Evolutionary conservation across 2,329 filamentous ascomycete species (phyloP), one percentile per base, ranked within the genome.

Genomic region (Fusarium udum): DNA sequence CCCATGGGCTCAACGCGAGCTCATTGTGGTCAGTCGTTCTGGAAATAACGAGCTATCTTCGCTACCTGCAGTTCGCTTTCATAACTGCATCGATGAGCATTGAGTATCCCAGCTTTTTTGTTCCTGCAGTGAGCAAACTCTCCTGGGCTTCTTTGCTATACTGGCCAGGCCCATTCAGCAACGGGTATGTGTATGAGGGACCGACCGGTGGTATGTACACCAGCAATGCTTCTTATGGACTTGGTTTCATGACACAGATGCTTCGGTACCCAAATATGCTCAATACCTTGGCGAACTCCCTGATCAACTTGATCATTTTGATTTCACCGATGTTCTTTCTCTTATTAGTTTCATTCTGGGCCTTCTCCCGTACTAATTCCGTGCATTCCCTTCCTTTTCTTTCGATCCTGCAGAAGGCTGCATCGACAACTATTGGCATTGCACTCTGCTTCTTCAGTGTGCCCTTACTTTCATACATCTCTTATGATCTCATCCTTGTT

Each of bases 371-470:
- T 6, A 18, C 39, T 1, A 58, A 15, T 7, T 42, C 39, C 9
- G 37, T 36, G 3, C 36, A 34, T 39, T 24, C 32, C 1, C 16
- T 22, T 1, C n/a, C 39, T 9, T 24, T 26, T 45, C 26, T 39
- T 22, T 43, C 32, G 4, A 15, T 62, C 1, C 8, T 43, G 3
- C 40, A 62, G 7, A 62, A 58, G 55, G 59, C 59, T 18, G 51
- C 15, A 28, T 22, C 22, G 16, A 39, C 59, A 4, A 62, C 59
- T 6, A 22, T 58, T 3, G 51, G 59, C 15, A 15, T 58, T 14
- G 51, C 59, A n/a, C 52, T 62, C 10, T 62, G 39, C 34, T 58
- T 62, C 22, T 62, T 62, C 3, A 62, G 51, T 16, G 51, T 62
- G 12, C 51, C 59, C 1, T 28, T 62, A 9, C 39, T 62, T 16